A percentile compares a stretch with the other conserved stretches of the same genome.
phyloP scores from a whole-genome alignment of 2,329 filamentous ascomycete genomes.

The Penicillium capsulatum region DNA sequence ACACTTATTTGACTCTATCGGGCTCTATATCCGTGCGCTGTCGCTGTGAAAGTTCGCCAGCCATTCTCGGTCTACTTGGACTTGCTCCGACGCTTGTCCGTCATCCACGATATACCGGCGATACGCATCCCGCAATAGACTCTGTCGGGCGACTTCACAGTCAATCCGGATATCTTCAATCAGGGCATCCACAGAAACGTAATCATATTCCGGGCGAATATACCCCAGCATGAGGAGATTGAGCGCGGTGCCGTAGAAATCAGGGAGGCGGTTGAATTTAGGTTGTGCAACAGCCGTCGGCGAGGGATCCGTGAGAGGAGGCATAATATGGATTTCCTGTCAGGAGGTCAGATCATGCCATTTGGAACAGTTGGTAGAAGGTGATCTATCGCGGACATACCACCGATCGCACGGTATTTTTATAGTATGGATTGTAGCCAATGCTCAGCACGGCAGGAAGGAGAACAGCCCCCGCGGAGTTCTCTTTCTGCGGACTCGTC shows the following conservation, averaged over 20 bases:
- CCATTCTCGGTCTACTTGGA: constrained; percentile 33
- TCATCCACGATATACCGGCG: constrained; percentile 37
- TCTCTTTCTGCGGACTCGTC: constrained; percentile 8
- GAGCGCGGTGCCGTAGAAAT: constrained; percentile 83
- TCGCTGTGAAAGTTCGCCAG: constrained; percentile 28
- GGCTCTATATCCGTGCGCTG: constrained; percentile 4
- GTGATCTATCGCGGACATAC: too few relatives aligned
- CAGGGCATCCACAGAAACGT: constrained; percentile 74
- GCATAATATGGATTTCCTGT: constrained; percentile 82
- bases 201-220: constrained; percentile 85
- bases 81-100: constrained; percentile 27
- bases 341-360: too few relatives aligned
- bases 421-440: constrained; percentile 97
- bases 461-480: constrained; percentile 40
- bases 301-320: constrained; percentile 55
- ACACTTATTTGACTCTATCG: too few relatives aligned
- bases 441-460: constrained; percentile 91
- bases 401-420: constrained; percentile 79
- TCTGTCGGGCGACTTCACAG: constrained; percentile 73
- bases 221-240: constrained; percentile 78
- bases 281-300: constrained; percentile 30
- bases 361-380: too few relatives aligned
- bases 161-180: constrained; percentile 85
- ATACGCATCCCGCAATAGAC: constrained; percentile 65
- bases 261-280: constrained; percentile 47